Percentiles rank a stretch among this genome's conserved stretches.
These are phyloP conservation scores for Phytophthora pini DNA, from an alignment of 352 stramenopile genomes.

Conservation along the genomic window DNA sequence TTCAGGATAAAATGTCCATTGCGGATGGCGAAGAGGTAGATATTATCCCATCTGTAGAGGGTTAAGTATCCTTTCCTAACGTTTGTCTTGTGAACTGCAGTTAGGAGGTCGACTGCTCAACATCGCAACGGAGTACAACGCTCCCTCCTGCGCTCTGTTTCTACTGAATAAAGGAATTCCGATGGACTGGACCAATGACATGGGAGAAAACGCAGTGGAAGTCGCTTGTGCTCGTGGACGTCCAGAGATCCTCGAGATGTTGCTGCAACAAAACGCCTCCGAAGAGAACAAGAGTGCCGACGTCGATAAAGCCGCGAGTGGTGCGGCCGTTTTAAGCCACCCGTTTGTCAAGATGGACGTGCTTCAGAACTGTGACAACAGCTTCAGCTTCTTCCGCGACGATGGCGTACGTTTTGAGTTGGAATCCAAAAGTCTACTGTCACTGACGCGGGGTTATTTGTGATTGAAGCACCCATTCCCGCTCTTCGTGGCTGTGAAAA, in stretches of 20 bases:
- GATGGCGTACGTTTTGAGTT: slow-evolving; percentile 12
- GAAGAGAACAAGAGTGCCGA: not conserved
- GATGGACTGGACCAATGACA: slow-evolving; percentile 14
- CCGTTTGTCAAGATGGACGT: slow-evolving; percentile 27
- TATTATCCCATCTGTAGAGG: not conserved
- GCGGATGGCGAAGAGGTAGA: slow-evolving; percentile 17
- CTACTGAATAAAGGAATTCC: slow-evolving; percentile 11
- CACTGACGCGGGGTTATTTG: not conserved
- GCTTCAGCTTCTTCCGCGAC: slow-evolving; percentile 22
- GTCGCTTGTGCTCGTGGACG: slow-evolving; percentile 16
- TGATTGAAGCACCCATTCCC: slow-evolving; percentile 7
- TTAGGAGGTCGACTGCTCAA: slow-evolving; percentile 22
- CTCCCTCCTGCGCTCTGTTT: slow-evolving; percentile 19
- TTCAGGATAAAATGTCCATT: slow-evolving; percentile 7
- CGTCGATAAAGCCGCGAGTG: not conserved
- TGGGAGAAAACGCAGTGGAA: slow-evolving; percentile 20
- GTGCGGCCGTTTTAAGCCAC: slow-evolving; percentile 9
- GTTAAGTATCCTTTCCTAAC: not conserved
- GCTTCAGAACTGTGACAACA: slow-evolving; percentile 16
- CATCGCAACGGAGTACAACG: slow-evolving; percentile 24
- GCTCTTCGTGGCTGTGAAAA: slow-evolving; percentile 14
- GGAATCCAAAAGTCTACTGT: not conserved
- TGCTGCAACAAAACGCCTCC: slow-evolving; percentile 6
- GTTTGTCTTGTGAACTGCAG: slow-evolving; percentile 3
- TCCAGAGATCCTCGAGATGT: slow-evolving; percentile 20